Evolutionary conservation across 495 filamentous ascomycete genomes (phyloP).

Genomic region (Oidiodendron maius): DNA sequence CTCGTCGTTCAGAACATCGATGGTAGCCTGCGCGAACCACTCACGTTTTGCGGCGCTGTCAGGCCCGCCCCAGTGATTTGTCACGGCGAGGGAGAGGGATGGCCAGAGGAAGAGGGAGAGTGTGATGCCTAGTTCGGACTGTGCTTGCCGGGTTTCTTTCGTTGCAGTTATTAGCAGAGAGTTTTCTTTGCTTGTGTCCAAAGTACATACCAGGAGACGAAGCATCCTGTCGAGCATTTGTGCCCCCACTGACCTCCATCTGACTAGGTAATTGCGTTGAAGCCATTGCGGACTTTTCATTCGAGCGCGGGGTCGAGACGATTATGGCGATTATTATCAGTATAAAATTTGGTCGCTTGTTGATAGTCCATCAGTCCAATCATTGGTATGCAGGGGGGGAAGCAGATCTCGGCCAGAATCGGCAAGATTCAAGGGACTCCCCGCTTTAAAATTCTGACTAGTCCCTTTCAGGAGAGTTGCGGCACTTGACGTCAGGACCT

Average conservation of each 20-base stretch:
- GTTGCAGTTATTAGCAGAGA: background rate
- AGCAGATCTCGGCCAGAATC: too few relatives aligned
- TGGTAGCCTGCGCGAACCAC: constrained; percentile 89
- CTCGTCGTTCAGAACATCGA: constrained; percentile 66
- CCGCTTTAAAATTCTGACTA: background rate
- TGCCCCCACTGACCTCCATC: constrained; percentile 2
- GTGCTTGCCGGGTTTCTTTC: constrained; percentile 35
- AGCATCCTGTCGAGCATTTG: background rate
- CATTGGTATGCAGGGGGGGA: too few relatives aligned
- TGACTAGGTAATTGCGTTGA: constrained; percentile 47
- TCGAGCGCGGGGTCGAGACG: background rate
- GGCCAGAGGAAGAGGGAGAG: constrained; percentile 78
- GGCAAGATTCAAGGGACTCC: constrained; percentile 1
- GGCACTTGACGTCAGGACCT: too few relatives aligned
- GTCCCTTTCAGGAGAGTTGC: background rate
- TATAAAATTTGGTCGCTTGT: too few relatives aligned
- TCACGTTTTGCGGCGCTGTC: constrained; percentile 82
- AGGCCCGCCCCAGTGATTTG: constrained; percentile 83
- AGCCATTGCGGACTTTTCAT: constrained; percentile 35
- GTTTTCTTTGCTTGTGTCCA: background rate
- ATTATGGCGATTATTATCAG: too few relatives aligned
- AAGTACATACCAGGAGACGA: background rate
- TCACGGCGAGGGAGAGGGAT: constrained; percentile 79
- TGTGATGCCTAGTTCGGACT: constrained; percentile 78
- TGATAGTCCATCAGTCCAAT: too few relatives aligned